Conservation (phyloP, 2,329 filamentous ascomycete species). For the Fusarium oligoseptatum region DNA sequence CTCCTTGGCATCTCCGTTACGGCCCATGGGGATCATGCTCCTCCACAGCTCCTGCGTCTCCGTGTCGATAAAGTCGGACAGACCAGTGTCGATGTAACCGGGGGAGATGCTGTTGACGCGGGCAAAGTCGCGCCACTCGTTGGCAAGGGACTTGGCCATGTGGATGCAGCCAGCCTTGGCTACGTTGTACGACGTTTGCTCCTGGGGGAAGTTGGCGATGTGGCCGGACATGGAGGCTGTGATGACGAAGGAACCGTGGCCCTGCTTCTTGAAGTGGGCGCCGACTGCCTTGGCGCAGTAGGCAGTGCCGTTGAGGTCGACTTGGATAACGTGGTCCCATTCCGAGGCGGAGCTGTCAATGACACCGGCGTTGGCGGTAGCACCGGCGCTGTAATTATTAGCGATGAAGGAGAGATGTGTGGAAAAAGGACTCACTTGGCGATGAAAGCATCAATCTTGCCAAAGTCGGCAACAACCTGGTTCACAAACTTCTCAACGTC, state of each 20-base stretch:
- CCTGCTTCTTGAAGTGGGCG: conserved; percentile 73
- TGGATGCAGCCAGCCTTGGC: conserved; percentile 70
- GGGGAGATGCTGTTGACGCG: conserved; percentile 76
- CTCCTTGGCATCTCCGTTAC: conserved; percentile 77
- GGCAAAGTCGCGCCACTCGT: conserved; percentile 78
- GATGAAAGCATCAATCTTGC: conserved; percentile 79
- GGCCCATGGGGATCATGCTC: conserved; percentile 79
- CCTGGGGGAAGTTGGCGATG: conserved; percentile 77
- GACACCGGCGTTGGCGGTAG: conserved; percentile 76
- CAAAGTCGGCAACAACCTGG: conserved; percentile 80
- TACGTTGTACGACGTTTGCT: conserved; percentile 77
- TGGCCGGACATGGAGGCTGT: conserved; percentile 79
- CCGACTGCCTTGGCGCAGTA: conserved; percentile 76
- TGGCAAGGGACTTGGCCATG: conserved; percentile 63
- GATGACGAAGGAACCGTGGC: conserved; percentile 75
- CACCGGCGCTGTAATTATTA: conserved; percentile 63
- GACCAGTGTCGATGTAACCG: conserved; percentile 77
- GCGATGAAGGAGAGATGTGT: not conserved
- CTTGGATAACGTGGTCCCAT: conserved; percentile 74
- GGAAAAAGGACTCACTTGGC: conserved; percentile 71
- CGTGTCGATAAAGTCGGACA: conserved; percentile 73
- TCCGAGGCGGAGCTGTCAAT: conserved; percentile 76
- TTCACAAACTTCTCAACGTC: conserved; percentile 66
- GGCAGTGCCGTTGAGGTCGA: conserved; percentile 77
- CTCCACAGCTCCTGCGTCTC: conserved; percentile 80